A percentile compares a stretch with the other conserved stretches of the same genome.
These are phyloP conservation scores for Tinospora cordifolia DNA, from an alignment of 164 flowering plant species.

Conservation along the genomic window DNA sequence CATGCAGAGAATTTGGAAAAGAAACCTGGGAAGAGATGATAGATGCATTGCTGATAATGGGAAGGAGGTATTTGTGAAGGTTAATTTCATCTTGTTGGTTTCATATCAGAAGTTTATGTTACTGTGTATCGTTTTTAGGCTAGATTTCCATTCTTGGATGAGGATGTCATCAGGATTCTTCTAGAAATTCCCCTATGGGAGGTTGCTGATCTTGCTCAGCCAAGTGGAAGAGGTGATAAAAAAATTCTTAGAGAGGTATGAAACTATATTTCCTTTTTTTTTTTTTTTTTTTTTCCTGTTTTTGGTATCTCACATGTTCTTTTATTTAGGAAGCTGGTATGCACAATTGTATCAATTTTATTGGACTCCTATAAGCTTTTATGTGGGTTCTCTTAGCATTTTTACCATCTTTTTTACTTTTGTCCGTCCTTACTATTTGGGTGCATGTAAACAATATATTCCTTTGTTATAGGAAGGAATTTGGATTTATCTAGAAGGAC, in stretches of 20 bases:
- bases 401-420: too few species aligned
- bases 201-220: conserved; percentile 75
- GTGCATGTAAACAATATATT: background rate
- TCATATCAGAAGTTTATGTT: background rate
- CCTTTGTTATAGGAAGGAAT: background rate
- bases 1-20: conserved; percentile 98
- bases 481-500: background rate
- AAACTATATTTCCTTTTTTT: background rate
- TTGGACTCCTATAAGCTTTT: too few species aligned
- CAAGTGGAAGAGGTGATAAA: conserved; percentile 86
- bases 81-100: background rate
- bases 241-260: conserved; percentile 89
- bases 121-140: conserved; percentile 40
- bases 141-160: conserved; percentile 94
- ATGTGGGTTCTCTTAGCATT: too few species aligned
- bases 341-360: too few species aligned
- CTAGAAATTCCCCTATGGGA: conserved; percentile 87
- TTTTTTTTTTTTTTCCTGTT: background rate
- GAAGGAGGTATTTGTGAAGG: conserved; percentile 59
- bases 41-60: conserved; percentile 89
- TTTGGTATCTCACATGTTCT: too few species aligned
- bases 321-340: too few species aligned
- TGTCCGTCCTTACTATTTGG: too few species aligned
- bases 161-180: conserved; percentile 72
- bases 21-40: conserved; percentile 96